Conservation (phyloP, 2,329 filamentous ascomycete genomes). For the Hirsutella minnesotensis region DNA sequence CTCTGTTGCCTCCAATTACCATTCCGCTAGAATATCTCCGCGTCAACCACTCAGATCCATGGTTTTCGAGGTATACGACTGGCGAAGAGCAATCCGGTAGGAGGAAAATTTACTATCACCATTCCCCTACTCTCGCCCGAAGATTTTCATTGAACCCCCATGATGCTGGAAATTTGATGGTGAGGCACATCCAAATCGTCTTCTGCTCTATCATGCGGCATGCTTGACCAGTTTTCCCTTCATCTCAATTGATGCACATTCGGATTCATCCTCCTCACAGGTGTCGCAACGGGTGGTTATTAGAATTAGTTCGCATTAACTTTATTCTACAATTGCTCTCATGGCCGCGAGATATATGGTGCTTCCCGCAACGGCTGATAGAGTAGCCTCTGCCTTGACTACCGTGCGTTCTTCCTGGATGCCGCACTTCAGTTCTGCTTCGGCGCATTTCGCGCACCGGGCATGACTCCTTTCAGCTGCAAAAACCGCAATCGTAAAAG, state of each 20-base stretch:
- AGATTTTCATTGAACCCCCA: slow-evolving; percentile 62
- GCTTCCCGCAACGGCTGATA: background rate
- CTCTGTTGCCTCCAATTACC: background rate
- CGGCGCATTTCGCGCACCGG: too few species aligned
- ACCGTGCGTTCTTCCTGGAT: too few species aligned
- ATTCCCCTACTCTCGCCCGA: slow-evolving; percentile 56
- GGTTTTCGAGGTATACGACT: slow-evolving; percentile 89
- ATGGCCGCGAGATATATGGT: background rate
- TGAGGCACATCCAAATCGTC: slow-evolving; percentile 51
- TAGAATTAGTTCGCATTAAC: background rate
- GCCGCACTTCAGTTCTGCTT: too few species aligned
- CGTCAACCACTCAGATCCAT: slow-evolving; percentile 56
- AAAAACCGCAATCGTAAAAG: too few species aligned
- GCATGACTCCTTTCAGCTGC: too few species aligned
- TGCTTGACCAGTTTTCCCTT: too few species aligned
- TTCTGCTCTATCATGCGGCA: too few species aligned
- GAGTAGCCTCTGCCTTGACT: background rate
- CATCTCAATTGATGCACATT: too few species aligned
- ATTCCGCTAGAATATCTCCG: slow-evolving; percentile 78
- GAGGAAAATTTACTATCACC: slow-evolving; percentile 31
- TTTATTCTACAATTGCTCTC: background rate
- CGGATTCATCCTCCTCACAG: too few species aligned
- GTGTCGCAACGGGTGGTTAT: too few species aligned
- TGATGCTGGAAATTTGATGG: slow-evolving; percentile 76
- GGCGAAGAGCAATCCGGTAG: slow-evolving; percentile 62